Base-by-base conservation (phyloP, 257 asterid genomes). In the Penstemon davidsonii region DNA sequence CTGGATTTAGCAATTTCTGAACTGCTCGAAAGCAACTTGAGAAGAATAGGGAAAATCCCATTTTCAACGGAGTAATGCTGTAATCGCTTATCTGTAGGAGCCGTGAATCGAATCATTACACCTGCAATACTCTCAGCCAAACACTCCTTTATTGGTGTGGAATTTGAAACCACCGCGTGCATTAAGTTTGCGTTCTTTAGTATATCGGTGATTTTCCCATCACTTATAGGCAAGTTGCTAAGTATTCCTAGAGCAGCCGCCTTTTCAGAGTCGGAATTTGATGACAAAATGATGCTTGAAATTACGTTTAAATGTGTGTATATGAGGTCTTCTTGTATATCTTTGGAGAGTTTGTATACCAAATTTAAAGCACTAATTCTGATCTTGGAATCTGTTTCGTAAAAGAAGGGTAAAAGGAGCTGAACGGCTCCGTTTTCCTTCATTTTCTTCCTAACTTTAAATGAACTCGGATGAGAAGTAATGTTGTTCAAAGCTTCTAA, bases 161-260 rank as follows among this genome's bases (percentile, higher is more conserved):
- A 40, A 65, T 36, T 52, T 38, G 94, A 85, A 44, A 81, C 74
- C 41, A 90, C 55, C 12, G 66, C 40, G 2, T 91, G 92, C 18
- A 88, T 38, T 53, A 90, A 43, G 55, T 86, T 82, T 5, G 78
- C 77, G 8, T 66, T 76, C 73, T 74, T 87, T 68, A 88, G 84
- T 58, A 81, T 63, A 3, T 86, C 89, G 0, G 97, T 87, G 54
- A 78, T 71, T 77, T 76, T 85, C 80, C 58, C 70, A 66, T 86
- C 91, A 33, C 62, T 80, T 57, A 78, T 47, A 0, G 98, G 95
- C 55, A 90, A 68, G 71, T 81, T 88, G 78, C 88, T 77, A 25
- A 93, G 82, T 66, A 93, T 77, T 19, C 94, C 97, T n/a, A 88
- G 75, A 44, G 94, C 90, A 38, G 93, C 86, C 0, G 84, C 89